Evolutionary conservation across 2,329 filamentous ascomycete genomes (phyloP).

Genomic region (Simplicillium aogashimaense): DNA sequence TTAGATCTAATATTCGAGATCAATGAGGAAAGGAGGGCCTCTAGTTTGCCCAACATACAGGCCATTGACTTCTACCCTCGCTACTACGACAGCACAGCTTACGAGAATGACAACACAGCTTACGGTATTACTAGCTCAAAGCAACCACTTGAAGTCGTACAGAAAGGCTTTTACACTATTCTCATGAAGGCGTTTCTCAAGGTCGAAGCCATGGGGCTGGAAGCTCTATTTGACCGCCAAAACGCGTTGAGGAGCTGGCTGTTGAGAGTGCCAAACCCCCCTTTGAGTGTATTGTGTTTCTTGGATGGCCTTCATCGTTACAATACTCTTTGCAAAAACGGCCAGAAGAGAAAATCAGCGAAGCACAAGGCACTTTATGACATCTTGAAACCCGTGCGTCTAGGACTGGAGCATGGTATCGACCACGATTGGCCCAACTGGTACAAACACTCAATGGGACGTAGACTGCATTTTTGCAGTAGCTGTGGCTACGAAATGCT

Average conservation of each 20-base stretch:
- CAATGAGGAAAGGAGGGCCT: conserved; percentile 14
- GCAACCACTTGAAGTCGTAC: conserved; percentile 13
- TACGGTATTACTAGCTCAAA: conserved; percentile 21
- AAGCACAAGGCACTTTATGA: conserved; percentile 17
- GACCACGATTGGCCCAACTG: conserved; percentile 12
- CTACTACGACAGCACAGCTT: conserved; percentile 18
- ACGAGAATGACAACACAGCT: conserved; percentile 1
- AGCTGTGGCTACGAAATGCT: conserved; percentile 23
- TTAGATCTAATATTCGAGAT: conserved; percentile 25
- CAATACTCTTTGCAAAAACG: conserved; percentile 9
- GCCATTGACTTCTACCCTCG: conserved; percentile 23
- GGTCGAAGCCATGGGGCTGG: conserved; percentile 16
- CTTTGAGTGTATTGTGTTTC: conserved; percentile 17
- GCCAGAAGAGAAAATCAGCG: conserved; percentile 1
- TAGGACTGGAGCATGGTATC: conserved; percentile 13
- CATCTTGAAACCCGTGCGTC: conserved; percentile 19
- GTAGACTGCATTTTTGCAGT: conserved; percentile 16
- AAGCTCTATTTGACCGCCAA: conserved; percentile 18
- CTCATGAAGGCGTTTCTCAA: conserved; percentile 24
- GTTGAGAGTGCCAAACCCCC: conserved; percentile 16
- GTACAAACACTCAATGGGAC: conserved; percentile 16
- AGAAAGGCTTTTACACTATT: conserved; percentile 22
- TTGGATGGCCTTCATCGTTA: conserved; percentile 23
- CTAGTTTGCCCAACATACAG: conserved; percentile 9
- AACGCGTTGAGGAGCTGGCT: conserved; percentile 20